Base-by-base conservation (phyloP, 2,329 filamentous ascomycete species). In the Penicillium fuscoglaucum region DNA sequence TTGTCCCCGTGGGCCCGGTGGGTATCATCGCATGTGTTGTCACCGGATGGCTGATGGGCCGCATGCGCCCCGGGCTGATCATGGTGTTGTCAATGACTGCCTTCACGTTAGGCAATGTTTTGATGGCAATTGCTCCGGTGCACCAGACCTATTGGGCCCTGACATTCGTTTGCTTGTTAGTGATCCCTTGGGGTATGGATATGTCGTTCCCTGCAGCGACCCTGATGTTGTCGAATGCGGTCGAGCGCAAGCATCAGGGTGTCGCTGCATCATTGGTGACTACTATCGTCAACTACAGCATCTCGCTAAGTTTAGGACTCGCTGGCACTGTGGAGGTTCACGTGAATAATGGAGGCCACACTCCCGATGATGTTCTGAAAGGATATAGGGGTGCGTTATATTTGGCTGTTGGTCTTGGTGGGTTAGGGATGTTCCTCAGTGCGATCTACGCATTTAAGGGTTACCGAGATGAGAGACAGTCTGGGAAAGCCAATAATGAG, bases 281-380 rank as follows among this genome's bases (percentile, higher is more conserved):
- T 57, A 89, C 86, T 0, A 78, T 87, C 12, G 83, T 90, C 60
- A 89, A 90, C 70, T 90, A 90, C 68, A 83, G 82, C 58, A 89
- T 90, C 35, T 85, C 84, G 1, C 71, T 90, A 3, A 86, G 84
- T 0, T 77, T 90, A 0, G 88, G 87, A 0, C 81, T 90, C 46
- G 87, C 87, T 0, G 87, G 86, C 0, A 89, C 85, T 0, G 81
- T 89, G 2, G 85, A 89, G 66, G 71, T 73, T 1, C 70, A 83
- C 46, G 74, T 82, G 29, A 76, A 76, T 35, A 57, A 74, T 21
- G 76, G 74, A 13, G 78, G 76, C 0, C 61, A 41, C 13, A 78
- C 69, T 0, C 61, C 61, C 1, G 57, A 57, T 1, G 73, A 79
- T 45, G 50, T 67, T 4, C 39, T 79, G 54, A 59, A 64, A 31